Percentiles rank a stretch among this genome's conserved stretches.
Evolutionary conservation across 1,284 basidiomycete species (phyloP).

Genomic region (Acaromyces ingoldii): DNA sequence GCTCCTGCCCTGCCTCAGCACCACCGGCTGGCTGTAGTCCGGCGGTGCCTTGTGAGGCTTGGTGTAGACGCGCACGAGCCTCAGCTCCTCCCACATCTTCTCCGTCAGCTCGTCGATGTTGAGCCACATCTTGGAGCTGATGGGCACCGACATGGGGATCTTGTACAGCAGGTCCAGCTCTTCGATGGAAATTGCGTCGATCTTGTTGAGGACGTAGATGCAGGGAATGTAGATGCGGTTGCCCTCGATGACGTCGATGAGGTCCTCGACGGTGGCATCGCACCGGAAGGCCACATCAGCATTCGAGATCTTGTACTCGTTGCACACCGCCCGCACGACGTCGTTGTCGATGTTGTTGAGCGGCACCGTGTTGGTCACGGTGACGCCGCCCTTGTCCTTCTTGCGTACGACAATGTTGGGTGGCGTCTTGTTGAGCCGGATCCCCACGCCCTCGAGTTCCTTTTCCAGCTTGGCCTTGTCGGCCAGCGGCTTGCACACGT

Average conservation of each 20-base stretch:
- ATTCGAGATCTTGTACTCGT: slow-evolving; percentile 84
- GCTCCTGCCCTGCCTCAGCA: slow-evolving; percentile 62
- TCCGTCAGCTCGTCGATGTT: slow-evolving; percentile 94
- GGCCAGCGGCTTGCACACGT: slow-evolving; percentile 89
- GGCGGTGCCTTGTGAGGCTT: slow-evolving; percentile 86
- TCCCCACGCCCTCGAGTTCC: slow-evolving; percentile 94
- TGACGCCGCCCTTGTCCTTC: slow-evolving; percentile 82
- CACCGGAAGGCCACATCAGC: slow-evolving; percentile 89
- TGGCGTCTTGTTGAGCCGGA: slow-evolving; percentile 89
- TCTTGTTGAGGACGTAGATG: slow-evolving; percentile 60
- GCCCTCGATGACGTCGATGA: slow-evolving; percentile 64
- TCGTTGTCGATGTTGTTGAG: slow-evolving; percentile 93
- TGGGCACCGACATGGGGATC: slow-evolving; percentile 90
- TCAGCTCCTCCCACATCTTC: slow-evolving; percentile 51
- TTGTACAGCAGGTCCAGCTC: slow-evolving; percentile 86
- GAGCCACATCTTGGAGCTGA: slow-evolving; percentile 88
- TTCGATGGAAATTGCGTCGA: slow-evolving; percentile 87
- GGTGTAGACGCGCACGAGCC: slow-evolving; percentile 66
- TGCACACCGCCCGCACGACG: slow-evolving; percentile 91
- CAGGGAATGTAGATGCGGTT: slow-evolving; percentile 67
- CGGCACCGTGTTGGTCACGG: slow-evolving; percentile 61
- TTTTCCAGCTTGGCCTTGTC: slow-evolving; percentile 87
- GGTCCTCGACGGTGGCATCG: slow-evolving; percentile 87
- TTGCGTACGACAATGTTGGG: slow-evolving; percentile 74
- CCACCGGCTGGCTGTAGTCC: slow-evolving; percentile 68